A percentile compares a stretch with the other conserved stretches of the same genome.
These are phyloP conservation scores for Plasmodium blacklocki DNA, from an alignment of 169 alveolate species.

Conservation along the genomic window DNA sequence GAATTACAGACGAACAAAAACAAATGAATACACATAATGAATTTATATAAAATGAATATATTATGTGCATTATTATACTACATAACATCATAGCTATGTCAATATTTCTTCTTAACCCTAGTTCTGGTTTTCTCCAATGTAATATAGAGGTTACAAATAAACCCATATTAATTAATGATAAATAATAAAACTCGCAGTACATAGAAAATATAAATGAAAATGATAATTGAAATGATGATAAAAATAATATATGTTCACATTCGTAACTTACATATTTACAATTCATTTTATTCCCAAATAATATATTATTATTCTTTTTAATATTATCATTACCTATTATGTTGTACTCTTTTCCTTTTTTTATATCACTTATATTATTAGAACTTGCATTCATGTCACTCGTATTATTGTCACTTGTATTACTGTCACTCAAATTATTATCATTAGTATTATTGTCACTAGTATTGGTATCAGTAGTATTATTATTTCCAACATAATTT, in stretches of 20 bases:
- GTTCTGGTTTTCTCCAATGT: slow-evolving; percentile 60
- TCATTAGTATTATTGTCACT: too few species aligned
- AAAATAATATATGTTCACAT: slow-evolving; percentile 47
- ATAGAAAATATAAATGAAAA: slow-evolving; percentile 27
- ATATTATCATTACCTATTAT: too few species aligned
- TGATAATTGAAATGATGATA: slow-evolving; percentile 46
- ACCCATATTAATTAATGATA: not conserved
- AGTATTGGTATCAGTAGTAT: too few species aligned
- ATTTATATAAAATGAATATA: slow-evolving; percentile 14
- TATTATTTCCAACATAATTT: too few species aligned
- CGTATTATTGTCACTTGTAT: too few species aligned
- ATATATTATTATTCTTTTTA: too few species aligned
- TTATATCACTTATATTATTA: too few species aligned
- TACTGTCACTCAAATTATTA: too few species aligned
- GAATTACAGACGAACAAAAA: not conserved
- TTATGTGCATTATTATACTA: not conserved
- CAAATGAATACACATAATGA: slow-evolving; percentile 35
- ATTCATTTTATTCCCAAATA: not conserved
- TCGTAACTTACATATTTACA: slow-evolving; percentile 38
- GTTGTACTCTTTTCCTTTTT: too few species aligned
- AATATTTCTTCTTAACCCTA: slow-evolving; percentile 18
- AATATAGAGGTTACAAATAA: slow-evolving; percentile 25
- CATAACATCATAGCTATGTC: slow-evolving; percentile 13
- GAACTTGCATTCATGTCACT: too few species aligned
- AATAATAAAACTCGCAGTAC: slow-evolving; percentile 21